Evolutionary conservation across 257 asterid genomes (phyloP).

Genomic region (Solanum sejunctum): DNA sequence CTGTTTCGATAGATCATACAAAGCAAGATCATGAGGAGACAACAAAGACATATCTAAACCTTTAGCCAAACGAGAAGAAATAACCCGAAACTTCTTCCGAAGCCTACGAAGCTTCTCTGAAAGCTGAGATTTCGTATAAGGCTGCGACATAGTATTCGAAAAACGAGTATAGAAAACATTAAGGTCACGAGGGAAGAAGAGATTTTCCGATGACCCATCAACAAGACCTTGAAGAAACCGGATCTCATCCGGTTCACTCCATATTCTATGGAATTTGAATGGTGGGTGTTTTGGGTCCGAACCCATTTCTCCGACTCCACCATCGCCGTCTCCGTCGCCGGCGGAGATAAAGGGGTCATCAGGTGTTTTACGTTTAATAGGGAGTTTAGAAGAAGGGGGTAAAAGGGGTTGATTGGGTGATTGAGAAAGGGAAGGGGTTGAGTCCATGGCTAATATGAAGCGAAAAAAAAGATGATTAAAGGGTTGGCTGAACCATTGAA

Average conservation of each 20-base stretch:
- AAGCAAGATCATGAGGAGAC: constrained; percentile 56
- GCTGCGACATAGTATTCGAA: constrained; percentile 68
- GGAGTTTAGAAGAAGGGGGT: constrained; percentile 50
- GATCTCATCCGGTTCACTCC: constrained; percentile 92
- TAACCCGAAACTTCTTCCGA: constrained; percentile 64
- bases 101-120: constrained; percentile 76
- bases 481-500: background rate
- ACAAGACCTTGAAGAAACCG: constrained; percentile 59
- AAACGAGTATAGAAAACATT: constrained; percentile 53
- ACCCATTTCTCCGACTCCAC: background rate
- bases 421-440: constrained; percentile 22
- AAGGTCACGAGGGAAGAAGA: constrained; percentile 63
- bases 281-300: constrained; percentile 29
- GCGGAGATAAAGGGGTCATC: background rate
- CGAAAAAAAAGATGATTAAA: background rate
- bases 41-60: constrained; percentile 40
- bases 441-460: constrained; percentile 31
- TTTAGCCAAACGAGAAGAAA: constrained; percentile 36
- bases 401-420: constrained; percentile 1
- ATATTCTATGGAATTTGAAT: constrained; percentile 69
- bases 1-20: constrained; percentile 40
- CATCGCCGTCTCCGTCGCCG: background rate
- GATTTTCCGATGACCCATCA: constrained; percentile 24
- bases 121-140: constrained; percentile 72
- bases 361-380: constrained; percentile 70